These are phyloP conservation scores for Puccinia hordei DNA, from an alignment of 1,284 basidiomycete genomes.

Conservation along the genomic window DNA sequence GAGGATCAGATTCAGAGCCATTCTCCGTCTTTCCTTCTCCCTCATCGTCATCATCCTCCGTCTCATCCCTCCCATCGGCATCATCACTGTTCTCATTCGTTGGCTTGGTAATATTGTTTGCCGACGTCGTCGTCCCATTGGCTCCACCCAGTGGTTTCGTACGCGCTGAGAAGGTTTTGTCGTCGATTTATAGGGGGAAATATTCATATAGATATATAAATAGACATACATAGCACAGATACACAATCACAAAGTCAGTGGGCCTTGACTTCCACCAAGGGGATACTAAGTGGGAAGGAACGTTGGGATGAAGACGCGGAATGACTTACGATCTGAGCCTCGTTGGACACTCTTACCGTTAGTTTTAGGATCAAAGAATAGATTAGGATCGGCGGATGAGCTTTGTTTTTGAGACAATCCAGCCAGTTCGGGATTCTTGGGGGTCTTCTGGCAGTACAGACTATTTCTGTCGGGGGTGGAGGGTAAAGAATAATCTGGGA, in stretches of 20 bases:
- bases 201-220: too few species aligned
- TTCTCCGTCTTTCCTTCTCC: not conserved
- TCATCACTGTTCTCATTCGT: not conserved
- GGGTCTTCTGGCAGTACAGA: slow-evolving; percentile 52
- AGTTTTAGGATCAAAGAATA: slow-evolving; percentile 44
- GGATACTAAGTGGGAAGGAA: not conserved
- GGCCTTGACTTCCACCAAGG: not conserved
- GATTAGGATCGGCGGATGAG: slow-evolving; percentile 25
- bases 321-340: slow-evolving; percentile 41
- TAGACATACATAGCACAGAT: not conserved
- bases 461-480: slow-evolving; percentile 48
- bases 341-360: slow-evolving; percentile 25
- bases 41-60: not conserved
- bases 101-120: not conserved
- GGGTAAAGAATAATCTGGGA: slow-evolving; percentile 65
- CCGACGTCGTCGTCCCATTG: not conserved
- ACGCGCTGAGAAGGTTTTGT: not conserved
- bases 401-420: slow-evolving; percentile 45
- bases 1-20: not conserved
- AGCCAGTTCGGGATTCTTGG: slow-evolving; percentile 51
- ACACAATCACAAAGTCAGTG: not conserved
- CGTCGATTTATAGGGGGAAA: not conserved
- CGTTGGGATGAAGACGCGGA: not conserved
- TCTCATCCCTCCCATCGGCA: not conserved
- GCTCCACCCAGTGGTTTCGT: slow-evolving; percentile 13